Percentiles rank a stretch among this genome's conserved stretches.
Conservation (phyloP, 768 basidiomycete species). For the Cystobasidium tubakii region DNA sequence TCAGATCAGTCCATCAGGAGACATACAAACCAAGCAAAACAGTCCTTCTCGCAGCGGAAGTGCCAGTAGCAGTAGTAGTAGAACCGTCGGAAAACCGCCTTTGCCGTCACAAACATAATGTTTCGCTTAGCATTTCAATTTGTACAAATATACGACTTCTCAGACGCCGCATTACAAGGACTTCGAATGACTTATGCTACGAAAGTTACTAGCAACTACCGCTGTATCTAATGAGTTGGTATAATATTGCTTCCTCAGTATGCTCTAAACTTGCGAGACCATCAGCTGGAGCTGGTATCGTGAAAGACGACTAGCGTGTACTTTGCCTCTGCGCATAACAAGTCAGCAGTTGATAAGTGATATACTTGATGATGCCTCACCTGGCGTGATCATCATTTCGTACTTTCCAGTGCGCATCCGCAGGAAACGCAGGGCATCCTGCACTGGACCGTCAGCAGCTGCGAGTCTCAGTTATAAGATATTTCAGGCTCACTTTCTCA, state of each 20-base stretch:
- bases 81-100: not conserved
- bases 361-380: constrained; percentile 37
- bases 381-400: constrained; percentile 53
- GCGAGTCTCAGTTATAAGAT: not conserved
- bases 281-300: constrained; percentile 7
- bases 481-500: constrained; percentile 45
- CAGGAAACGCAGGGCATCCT: constrained; percentile 51
- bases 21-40: too few relatives aligned
- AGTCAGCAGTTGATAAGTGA: not conserved
- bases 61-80: not conserved
- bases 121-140: not conserved
- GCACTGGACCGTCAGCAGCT: not conserved
- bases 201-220: too few relatives aligned
- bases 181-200: not conserved
- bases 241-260: not conserved
- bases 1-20: too few relatives aligned
- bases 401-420: constrained; percentile 51
- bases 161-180: not conserved
- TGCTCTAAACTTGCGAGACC: not conserved
- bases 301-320: constrained; percentile 36
- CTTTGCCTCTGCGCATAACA: constrained; percentile 24
- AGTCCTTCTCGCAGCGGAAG: not conserved
- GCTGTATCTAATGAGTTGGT: too few relatives aligned
- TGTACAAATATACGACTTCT: too few relatives aligned
- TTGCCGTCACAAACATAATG: not conserved